Evolutionary conservation across 1,139 yeast genomes (phyloP).

Genomic region (Hemisphaericaspora subhashii): DNA sequence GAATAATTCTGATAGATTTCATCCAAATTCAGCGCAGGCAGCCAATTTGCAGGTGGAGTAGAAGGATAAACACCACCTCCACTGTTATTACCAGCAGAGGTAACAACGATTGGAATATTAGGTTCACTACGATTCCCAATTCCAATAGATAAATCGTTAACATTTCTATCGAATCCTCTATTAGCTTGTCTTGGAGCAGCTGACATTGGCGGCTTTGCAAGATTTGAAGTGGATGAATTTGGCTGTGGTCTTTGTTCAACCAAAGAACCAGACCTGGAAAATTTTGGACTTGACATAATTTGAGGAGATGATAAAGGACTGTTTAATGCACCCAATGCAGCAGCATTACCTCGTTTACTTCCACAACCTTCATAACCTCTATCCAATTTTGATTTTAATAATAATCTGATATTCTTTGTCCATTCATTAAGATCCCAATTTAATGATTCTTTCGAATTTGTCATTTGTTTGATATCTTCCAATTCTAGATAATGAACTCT

Average conservation of each 20-base stretch:
- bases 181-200: slow-evolving; percentile 4
- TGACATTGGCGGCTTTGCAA: slow-evolving; percentile 8
- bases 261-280: background rate
- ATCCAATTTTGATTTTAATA: slow-evolving; percentile 63
- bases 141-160: slow-evolving; percentile 13
- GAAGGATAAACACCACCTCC: too few species aligned
- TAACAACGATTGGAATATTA: slow-evolving; percentile 1
- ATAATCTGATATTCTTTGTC: slow-evolving; percentile 61
- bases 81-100: background rate
- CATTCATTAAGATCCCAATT: slow-evolving; percentile 72
- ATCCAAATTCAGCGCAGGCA: slow-evolving; percentile 32
- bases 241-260: background rate
- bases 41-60: slow-evolving; percentile 1
- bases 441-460: slow-evolving; percentile 24
- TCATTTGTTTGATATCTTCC: slow-evolving; percentile 28
- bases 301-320: slow-evolving; percentile 22
- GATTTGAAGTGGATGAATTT: slow-evolving; percentile 7
- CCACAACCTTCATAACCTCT: slow-evolving; percentile 89
- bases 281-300: slow-evolving; percentile 3
- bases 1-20: slow-evolving; percentile 49
- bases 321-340: slow-evolving; percentile 53
- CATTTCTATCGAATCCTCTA: slow-evolving; percentile 13
- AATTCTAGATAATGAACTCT: slow-evolving; percentile 72
- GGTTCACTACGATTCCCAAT: too few species aligned
- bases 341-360: slow-evolving; percentile 57